Conservation (phyloP, 345 rosid genomes). For the Salix udensis region DNA sequence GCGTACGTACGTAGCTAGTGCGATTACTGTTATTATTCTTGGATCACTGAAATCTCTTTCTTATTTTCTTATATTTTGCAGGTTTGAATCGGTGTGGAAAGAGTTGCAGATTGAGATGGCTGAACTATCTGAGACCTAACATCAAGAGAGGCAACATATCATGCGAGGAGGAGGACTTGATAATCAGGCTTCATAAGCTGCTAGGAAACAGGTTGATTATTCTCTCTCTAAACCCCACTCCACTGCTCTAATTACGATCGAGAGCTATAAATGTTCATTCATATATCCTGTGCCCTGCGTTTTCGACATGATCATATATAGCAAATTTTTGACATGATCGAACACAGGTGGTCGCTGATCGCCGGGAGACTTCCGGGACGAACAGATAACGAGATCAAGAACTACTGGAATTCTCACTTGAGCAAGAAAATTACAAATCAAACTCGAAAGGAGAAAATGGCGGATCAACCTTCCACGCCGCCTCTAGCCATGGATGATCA, state of each 20-base stretch:
- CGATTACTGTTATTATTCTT: too few relatives aligned
- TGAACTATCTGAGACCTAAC: constrained; percentile 59
- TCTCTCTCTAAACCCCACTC: too few relatives aligned
- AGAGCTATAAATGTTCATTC: too few relatives aligned
- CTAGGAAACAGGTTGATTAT: constrained; percentile 49
- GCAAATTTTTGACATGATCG: too few relatives aligned
- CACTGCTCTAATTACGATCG: too few relatives aligned
- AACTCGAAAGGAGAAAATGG: constrained; percentile 23
- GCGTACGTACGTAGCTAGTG: neutral
- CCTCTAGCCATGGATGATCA: neutral
- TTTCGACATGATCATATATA: too few relatives aligned
- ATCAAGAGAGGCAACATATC: constrained; percentile 67
- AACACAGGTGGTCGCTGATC: constrained; percentile 54
- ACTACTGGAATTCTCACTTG: constrained; percentile 71
- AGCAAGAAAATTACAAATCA: constrained; percentile 42
- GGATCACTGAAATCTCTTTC: too few relatives aligned
- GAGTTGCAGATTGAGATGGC: constrained; percentile 66
- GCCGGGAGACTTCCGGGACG: constrained; percentile 73
- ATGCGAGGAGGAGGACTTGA: constrained; percentile 53
- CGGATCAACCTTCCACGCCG: neutral
- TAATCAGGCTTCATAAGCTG: constrained; percentile 51
- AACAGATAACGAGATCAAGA: constrained; percentile 68
- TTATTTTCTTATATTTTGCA: constrained; percentile 9
- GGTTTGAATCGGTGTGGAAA: constrained; percentile 54
- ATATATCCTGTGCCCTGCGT: too few relatives aligned